A percentile compares a stretch with the other conserved stretches of the same genome.
Conservation (phyloP, 78 protist species). For the Protostelium mycophagum region DNA sequence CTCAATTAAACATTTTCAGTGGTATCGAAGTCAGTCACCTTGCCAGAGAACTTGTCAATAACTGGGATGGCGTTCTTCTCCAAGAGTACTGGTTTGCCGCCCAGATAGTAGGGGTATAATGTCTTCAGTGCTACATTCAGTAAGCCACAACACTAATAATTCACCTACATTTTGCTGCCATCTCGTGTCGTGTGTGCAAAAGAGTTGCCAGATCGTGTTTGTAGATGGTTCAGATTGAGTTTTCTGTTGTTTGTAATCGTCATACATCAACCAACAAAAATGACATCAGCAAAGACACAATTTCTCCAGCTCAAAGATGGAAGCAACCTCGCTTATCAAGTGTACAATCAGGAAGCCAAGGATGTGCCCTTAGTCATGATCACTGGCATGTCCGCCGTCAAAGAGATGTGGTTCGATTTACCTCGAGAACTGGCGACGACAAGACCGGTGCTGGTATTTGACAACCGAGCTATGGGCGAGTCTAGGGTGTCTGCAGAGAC, state of each 20-base stretch:
- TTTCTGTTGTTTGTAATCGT: too few species aligned
- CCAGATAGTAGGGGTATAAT: conserved; percentile 45
- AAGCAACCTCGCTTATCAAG: background rate
- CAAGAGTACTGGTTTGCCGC: conserved; percentile 10
- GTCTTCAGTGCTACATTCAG: background rate
- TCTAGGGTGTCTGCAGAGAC: background rate
- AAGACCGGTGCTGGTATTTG: background rate
- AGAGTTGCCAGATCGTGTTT: too few species aligned
- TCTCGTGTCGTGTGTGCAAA: too few species aligned
- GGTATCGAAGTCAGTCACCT: conserved; percentile 9
- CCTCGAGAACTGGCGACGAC: background rate
- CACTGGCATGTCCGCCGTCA: background rate
- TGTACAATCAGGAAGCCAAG: background rate
- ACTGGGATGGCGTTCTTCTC: conserved; percentile 10
- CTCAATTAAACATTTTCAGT: background rate
- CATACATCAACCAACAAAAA: too few species aligned
- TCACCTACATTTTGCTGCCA: too few species aligned
- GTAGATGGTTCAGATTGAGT: too few species aligned
- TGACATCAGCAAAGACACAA: background rate
- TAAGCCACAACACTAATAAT: too few species aligned
- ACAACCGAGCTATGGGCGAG: background rate
- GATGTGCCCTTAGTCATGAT: background rate
- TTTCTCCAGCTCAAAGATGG: background rate
- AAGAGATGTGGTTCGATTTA: background rate
- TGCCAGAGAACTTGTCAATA: conserved; percentile 33